phyloP scores from a whole-genome alignment of 768 basidiomycete genomes.

The Dendrothele bispora region DNA sequence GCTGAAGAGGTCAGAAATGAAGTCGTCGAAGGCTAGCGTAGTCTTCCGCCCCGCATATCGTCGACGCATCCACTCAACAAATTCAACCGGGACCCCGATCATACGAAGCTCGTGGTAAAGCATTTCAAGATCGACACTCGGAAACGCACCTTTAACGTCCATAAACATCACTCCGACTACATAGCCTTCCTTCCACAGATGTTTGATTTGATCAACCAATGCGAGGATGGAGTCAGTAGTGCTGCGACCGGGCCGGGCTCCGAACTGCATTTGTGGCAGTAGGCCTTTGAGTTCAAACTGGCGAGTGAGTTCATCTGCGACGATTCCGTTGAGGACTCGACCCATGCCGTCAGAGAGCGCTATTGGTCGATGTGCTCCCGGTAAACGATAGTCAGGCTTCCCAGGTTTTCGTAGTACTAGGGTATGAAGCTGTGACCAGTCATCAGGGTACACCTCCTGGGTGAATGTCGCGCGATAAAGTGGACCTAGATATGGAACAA shows the following conservation, averaged over 20 bases:
- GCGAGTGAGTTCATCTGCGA: neutral
- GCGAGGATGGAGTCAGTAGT: conserved; percentile 28
- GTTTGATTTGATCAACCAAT: conserved; percentile 17
- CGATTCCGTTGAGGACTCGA: neutral
- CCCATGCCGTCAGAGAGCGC: conserved; percentile 21
- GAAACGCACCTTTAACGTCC: conserved; percentile 29
- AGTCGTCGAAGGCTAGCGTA: conserved; percentile 29
- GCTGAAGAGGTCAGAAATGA: conserved; percentile 14
- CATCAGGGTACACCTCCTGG: conserved; percentile 23
- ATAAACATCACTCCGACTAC: conserved; percentile 27
- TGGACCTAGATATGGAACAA: conserved; percentile 20
- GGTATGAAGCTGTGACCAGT: conserved; percentile 26
- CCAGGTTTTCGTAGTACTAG: conserved; percentile 33
- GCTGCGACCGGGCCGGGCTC: conserved; percentile 25
- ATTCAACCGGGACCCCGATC: conserved; percentile 19
- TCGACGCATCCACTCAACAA: conserved; percentile 12
- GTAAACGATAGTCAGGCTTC: conserved; percentile 26
- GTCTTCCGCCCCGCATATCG: conserved; percentile 15
- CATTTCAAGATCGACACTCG: conserved; percentile 16
- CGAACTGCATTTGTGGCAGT: conserved; percentile 27
- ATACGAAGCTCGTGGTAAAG: conserved; percentile 22
- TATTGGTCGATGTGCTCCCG: conserved; percentile 35
- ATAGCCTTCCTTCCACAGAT: conserved; percentile 19
- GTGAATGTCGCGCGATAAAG: conserved; percentile 29
- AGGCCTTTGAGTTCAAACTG: conserved; percentile 17